Evolutionary conservation across 2,329 filamentous ascomycete genomes (phyloP).

Genomic region (Neofusicoccum umdonicola): DNA sequence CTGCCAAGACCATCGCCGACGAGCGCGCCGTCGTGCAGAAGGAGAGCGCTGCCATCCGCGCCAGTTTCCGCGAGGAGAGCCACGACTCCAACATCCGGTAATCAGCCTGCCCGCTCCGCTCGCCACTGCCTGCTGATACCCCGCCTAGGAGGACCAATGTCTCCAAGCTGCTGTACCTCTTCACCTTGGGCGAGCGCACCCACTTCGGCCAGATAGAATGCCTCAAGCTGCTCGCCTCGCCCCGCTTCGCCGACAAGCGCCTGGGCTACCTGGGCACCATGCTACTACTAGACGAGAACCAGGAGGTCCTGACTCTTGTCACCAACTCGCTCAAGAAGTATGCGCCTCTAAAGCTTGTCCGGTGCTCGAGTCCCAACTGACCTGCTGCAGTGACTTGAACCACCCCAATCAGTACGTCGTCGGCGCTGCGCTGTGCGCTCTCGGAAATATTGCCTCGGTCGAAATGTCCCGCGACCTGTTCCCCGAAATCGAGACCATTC

Average conservation of each 20-base stretch:
- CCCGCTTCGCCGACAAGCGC: slow-evolving; percentile 96
- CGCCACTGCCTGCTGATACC: slow-evolving; percentile 20
- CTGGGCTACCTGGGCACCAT: slow-evolving; percentile 95
- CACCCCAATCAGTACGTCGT: slow-evolving; percentile 99
- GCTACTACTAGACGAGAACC: slow-evolving; percentile 93
- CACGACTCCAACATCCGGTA: slow-evolving; percentile 87
- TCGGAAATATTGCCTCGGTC: slow-evolving; percentile 95
- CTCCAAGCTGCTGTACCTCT: slow-evolving; percentile 95
- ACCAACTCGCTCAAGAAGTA: slow-evolving; percentile 98
- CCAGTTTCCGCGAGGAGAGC: slow-evolving; percentile 96
- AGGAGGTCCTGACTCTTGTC: slow-evolving; percentile 93
- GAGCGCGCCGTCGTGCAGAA: slow-evolving; percentile 98
- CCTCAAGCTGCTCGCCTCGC: slow-evolving; percentile 92
- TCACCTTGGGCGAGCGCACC: slow-evolving; percentile 93
- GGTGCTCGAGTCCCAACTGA: slow-evolving; percentile 19
- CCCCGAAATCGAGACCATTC: slow-evolving; percentile 86
- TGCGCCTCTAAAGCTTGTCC: neutral
- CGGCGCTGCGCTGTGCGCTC: slow-evolving; percentile 89
- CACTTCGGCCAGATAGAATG: slow-evolving; percentile 99
- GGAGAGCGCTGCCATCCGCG: slow-evolving; percentile 94
- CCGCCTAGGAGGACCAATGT: slow-evolving; percentile 88
- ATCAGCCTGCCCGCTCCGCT: slow-evolving; percentile 29
- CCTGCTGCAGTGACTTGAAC: slow-evolving; percentile 73
- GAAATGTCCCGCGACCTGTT: slow-evolving; percentile 99
- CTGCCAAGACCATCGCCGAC: slow-evolving; percentile 97